These are phyloP conservation scores for Planoprotostelium fungivorum DNA, from an alignment of 78 protist species.

Conservation along the genomic window DNA sequence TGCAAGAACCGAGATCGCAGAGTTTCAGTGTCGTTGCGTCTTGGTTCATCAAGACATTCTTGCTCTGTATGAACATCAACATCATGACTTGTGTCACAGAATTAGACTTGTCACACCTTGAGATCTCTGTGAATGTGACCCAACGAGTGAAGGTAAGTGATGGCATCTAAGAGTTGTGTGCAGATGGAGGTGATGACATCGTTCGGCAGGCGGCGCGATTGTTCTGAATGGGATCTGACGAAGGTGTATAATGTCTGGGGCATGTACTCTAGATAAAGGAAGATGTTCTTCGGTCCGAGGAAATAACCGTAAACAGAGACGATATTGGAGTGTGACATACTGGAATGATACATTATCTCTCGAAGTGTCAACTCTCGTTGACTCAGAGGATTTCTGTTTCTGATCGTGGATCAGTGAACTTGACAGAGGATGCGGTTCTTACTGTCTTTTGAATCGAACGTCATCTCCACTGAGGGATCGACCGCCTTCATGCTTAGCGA, in stretches of 20 bases:
- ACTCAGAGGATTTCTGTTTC: neutral
- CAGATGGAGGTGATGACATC: neutral
- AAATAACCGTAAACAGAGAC: neutral
- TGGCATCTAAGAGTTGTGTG: neutral
- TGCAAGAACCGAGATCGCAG: neutral
- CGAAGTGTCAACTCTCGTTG: neutral
- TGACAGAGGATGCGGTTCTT: neutral
- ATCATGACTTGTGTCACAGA: neutral
- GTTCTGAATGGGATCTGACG: too few relatives aligned
- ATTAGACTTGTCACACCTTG: neutral
- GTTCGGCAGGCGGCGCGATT: too few relatives aligned
- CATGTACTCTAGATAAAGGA: neutral
- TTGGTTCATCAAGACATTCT: neutral
- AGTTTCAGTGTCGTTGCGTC: neutral
- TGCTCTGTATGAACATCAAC: neutral
- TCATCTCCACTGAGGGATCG: neutral
- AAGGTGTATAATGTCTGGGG: neutral
- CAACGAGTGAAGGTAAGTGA: neutral
- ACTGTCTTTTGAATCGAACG: neutral
- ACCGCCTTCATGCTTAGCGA: too few relatives aligned
- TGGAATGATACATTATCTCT: neutral
- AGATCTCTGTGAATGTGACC: neutral
- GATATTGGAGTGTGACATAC: neutral
- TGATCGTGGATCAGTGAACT: neutral
- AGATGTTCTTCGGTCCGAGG: neutral